Percentiles rank a stretch among this genome's conserved stretches.
Conservation (phyloP, 768 basidiomycete genomes). For the Agrocybe praecox region DNA sequence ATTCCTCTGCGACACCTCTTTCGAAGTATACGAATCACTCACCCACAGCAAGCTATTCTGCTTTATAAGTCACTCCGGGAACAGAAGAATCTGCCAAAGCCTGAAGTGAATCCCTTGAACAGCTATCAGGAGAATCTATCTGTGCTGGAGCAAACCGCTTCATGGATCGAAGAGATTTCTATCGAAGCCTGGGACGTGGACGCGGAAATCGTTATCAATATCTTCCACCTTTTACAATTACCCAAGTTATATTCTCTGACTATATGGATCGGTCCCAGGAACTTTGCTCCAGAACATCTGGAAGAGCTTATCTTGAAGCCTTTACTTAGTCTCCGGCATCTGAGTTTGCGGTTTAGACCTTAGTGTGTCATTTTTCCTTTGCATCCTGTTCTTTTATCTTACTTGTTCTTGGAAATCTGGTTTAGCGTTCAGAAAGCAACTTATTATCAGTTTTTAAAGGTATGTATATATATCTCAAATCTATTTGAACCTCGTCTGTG, state of each 20-base stretch:
- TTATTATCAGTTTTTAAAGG: slow-evolving; percentile 84
- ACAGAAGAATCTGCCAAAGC: neutral
- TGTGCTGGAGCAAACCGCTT: slow-evolving; percentile 18
- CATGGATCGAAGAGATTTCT: slow-evolving; percentile 50
- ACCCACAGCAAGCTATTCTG: slow-evolving; percentile 52
- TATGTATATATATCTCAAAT: slow-evolving; percentile 27
- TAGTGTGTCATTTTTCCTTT: slow-evolving; percentile 56
- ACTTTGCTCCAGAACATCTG: slow-evolving; percentile 82
- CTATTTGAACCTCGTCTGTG: too few relatives aligned
- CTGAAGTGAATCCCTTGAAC: neutral
- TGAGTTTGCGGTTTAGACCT: slow-evolving; percentile 79
- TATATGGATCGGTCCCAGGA: slow-evolving; percentile 73
- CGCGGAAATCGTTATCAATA: slow-evolving; percentile 72
- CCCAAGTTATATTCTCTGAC: slow-evolving; percentile 50
- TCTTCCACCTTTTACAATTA: slow-evolving; percentile 52
- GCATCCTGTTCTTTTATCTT: slow-evolving; percentile 1
- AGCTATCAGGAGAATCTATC: neutral
- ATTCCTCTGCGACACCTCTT: slow-evolving; percentile 64
- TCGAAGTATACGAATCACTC: slow-evolving; percentile 51
- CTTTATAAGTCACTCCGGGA: slow-evolving; percentile 54
- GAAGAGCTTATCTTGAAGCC: slow-evolving; percentile 62
- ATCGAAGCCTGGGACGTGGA: slow-evolving; percentile 72
- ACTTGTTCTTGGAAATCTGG: neutral
- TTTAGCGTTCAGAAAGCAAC: slow-evolving; percentile 68
- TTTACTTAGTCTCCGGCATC: slow-evolving; percentile 42